Percentiles rank a stretch among this genome's conserved stretches.
phyloP scores from a whole-genome alignment of 108 stramenopile genomes.

The Nannochloropsis granulata region DNA sequence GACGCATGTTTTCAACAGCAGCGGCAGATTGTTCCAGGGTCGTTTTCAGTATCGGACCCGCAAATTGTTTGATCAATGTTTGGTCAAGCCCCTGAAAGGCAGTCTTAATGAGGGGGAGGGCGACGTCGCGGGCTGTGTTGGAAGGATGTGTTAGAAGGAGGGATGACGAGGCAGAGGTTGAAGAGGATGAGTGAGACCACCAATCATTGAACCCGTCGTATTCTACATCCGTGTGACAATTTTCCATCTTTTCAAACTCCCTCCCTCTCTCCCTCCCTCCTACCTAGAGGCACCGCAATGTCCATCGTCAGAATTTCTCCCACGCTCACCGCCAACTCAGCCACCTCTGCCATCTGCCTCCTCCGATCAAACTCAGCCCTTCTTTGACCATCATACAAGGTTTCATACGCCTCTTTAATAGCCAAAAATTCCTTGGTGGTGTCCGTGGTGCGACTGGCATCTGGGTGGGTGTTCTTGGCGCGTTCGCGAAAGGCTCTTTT shows the following conservation, averaged over 20 bases:
- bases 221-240: too few species aligned
- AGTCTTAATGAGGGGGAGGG: not conserved
- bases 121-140: not conserved
- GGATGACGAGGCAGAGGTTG: too few species aligned
- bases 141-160: not conserved
- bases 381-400: not conserved
- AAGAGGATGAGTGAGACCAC: too few species aligned
- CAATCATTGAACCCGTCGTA: too few species aligned
- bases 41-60: not conserved
- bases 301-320: not conserved
- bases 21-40: not conserved
- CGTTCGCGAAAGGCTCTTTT: not conserved
- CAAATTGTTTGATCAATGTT: not conserved
- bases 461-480: not conserved
- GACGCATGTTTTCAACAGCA: not conserved
- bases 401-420: not conserved
- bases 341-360: not conserved
- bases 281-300: not conserved
- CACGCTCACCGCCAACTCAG: not conserved
- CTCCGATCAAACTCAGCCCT: not conserved
- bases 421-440: not conserved
- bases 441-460: not conserved
- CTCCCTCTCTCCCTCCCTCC: not conserved
- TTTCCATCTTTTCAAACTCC: not conserved
- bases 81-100: not conserved